A percentile compares a stretch with the other conserved stretches of the same genome.
Evolutionary conservation across 2,329 filamentous ascomycete species (phyloP).

Genomic region (Talaromyces sp.): DNA sequence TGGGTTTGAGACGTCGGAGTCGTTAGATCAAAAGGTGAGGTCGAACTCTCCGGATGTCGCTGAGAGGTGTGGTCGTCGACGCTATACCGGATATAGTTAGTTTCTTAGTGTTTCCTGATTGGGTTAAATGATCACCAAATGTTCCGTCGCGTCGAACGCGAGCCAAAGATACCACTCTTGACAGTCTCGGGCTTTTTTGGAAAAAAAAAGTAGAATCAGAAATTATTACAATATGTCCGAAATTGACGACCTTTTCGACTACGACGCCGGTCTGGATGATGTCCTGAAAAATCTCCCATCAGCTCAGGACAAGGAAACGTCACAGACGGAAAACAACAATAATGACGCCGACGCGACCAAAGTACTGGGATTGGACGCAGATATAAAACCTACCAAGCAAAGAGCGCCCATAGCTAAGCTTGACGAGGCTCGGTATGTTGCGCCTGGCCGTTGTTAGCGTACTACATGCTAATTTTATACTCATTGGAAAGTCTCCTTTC

Average conservation of each 20-base stretch:
- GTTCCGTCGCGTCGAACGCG: slow-evolving; percentile 19
- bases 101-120: background rate
- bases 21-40: slow-evolving; percentile 7
- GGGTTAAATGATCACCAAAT: slow-evolving; percentile 15
- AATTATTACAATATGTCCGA: slow-evolving; percentile 34
- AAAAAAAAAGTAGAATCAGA: slow-evolving; percentile 19
- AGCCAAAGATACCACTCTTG: background rate
- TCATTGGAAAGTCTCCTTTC: slow-evolving; percentile 66
- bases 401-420: slow-evolving; percentile 77
- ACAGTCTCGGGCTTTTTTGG: no score
- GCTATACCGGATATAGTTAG: slow-evolving; percentile 1
- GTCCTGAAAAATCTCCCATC: slow-evolving; percentile 44
- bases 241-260: slow-evolving; percentile 70
- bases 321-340: slow-evolving; percentile 2
- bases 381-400: slow-evolving; percentile 77
- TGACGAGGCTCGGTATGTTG: slow-evolving; percentile 67
- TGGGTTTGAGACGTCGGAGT: background rate
- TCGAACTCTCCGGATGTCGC: slow-evolving; percentile 8
- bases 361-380: slow-evolving; percentile 73
- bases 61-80: background rate
- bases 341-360: slow-evolving; percentile 11
- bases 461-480: slow-evolving; percentile 1
- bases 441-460: no score
- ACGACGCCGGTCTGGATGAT: slow-evolving; percentile 60
- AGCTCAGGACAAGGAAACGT: slow-evolving; percentile 20